Base-by-base conservation (phyloP, 768 basidiomycete genomes). In the Neoboletus magnificus region DNA sequence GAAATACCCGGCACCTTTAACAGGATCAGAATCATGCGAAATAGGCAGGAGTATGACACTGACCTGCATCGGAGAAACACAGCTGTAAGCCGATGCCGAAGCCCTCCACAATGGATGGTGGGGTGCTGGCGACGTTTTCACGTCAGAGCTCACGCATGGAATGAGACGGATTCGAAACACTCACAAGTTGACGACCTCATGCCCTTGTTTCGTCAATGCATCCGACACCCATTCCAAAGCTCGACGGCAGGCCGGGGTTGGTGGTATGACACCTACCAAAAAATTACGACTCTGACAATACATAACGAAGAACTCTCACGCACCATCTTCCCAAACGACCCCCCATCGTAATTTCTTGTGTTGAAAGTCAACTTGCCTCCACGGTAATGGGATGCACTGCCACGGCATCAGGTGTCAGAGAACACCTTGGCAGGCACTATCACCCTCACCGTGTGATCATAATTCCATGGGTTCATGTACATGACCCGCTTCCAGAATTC, bases 1-100 rank as follows among this genome's bases (percentile, higher is more conserved):
- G 50, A 74, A 77, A 45, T 77, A 64, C 60, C 80, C 82, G 25
- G 71, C 62, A 18, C 81, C 83, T 85, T 32, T 48, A 6, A 43
- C 15, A 18, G 11, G 30, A 23, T 58, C 15, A 49, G 47, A 29
- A 41, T 23, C 11, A 35, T 20, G 6, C 2, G 3, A 39, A 46
- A 39, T 33, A 40, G 15, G 20, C 5, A 23, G 4, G 20, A 45
- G 12, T 12, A 5, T 6, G 29, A 55, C 25, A 54, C 61, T 54
- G 43, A 79, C 84, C 83, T 45, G 80, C 82, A 47, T 85, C 84
- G 5, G 79, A 74, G 65, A 85, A 83, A 32, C 79, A 66, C 20
- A 85, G 66, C 56, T 84, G 79, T 58, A 83, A 77, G 11, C 79
- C 82, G 30, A 81, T 74, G 49, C 74, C 71, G 22, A 82, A 66